Evolutionary conservation across 495 filamentous ascomycete species (phyloP).

Genomic region (Neurospora tetraspora): DNA sequence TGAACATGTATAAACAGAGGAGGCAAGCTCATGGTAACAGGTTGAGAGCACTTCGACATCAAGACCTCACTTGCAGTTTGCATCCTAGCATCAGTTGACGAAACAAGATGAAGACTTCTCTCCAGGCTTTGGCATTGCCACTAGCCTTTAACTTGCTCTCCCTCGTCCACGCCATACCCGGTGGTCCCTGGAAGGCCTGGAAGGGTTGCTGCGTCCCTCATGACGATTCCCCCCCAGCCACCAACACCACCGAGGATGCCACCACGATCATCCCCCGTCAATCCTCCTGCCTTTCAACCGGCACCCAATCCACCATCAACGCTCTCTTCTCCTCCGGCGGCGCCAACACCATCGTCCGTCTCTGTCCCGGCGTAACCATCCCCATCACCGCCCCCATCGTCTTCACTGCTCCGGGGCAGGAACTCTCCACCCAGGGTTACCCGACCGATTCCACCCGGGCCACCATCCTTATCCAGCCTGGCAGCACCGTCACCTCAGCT

Average conservation of each 20-base stretch:
- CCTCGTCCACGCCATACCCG: background rate
- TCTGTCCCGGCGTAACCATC: conserved; percentile 6
- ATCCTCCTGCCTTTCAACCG: conserved; percentile 16
- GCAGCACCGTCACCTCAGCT: conserved; percentile 3
- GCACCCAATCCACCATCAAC: conserved; percentile 3
- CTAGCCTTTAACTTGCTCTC: background rate
- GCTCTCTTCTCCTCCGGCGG: conserved; percentile 1
- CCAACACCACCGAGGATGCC: background rate
- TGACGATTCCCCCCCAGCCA: background rate
- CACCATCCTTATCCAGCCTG: conserved; percentile 6
- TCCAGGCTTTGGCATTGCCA: background rate
- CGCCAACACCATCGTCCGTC: conserved; percentile 5
- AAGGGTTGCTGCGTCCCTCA: background rate
- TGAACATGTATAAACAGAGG: background rate
- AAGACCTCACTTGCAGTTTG: background rate
- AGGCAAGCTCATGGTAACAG: background rate
- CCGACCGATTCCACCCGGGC: conserved; percentile 10
- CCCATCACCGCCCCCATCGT: conserved; percentile 2
- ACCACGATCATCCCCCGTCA: background rate
- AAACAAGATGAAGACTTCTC: background rate
- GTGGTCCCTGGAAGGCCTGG: background rate
- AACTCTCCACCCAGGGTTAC: conserved; percentile 10
- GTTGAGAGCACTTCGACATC: background rate
- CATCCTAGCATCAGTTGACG: background rate
- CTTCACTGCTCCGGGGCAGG: conserved; percentile 9